phyloP scores from a whole-genome alignment of 2,329 filamentous ascomycete species.

The Aspergillus texensis region DNA sequence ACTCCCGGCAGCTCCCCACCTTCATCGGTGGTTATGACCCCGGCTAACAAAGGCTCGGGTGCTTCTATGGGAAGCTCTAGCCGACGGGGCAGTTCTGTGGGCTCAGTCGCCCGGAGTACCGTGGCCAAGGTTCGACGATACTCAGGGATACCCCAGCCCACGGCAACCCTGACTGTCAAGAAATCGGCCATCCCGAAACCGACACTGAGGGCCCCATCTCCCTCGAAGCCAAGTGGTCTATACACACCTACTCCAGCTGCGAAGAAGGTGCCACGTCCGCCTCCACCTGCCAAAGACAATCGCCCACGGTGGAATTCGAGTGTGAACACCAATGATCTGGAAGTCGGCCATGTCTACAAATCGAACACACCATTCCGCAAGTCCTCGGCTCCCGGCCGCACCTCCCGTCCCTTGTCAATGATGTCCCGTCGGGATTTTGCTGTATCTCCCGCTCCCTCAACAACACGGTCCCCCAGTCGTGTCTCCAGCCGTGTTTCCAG shows the following conservation, averaged over 20 bases:
- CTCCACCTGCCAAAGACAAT: conserved; percentile 49
- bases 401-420: conserved; percentile 43
- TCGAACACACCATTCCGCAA: conserved; percentile 62
- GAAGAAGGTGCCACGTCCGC: conserved; percentile 41
- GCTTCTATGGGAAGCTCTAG: conserved; percentile 51
- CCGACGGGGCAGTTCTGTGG: conserved; percentile 51
- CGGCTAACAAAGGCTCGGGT: conserved; percentile 51
- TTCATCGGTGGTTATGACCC: conserved; percentile 63
- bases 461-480: conserved; percentile 37
- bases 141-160: conserved; percentile 50
- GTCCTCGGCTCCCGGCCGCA: conserved; percentile 30
- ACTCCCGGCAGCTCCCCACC: conserved; percentile 73
- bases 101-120: conserved; percentile 42
- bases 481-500: conserved; percentile 39
- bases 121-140: conserved; percentile 47
- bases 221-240: conserved; percentile 45
- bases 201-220: conserved; percentile 37
- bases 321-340: conserved; percentile 67
- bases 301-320: conserved; percentile 75
- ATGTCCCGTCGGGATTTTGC: conserved; percentile 47
- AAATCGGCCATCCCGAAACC: conserved; percentile 44
- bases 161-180: conserved; percentile 30
- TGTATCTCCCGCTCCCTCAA: conserved; percentile 40
- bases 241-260: conserved; percentile 54
- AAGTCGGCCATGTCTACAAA: conserved; percentile 70